Conservation (phyloP, 768 basidiomycete species). For the Saitozyma podzolica region DNA sequence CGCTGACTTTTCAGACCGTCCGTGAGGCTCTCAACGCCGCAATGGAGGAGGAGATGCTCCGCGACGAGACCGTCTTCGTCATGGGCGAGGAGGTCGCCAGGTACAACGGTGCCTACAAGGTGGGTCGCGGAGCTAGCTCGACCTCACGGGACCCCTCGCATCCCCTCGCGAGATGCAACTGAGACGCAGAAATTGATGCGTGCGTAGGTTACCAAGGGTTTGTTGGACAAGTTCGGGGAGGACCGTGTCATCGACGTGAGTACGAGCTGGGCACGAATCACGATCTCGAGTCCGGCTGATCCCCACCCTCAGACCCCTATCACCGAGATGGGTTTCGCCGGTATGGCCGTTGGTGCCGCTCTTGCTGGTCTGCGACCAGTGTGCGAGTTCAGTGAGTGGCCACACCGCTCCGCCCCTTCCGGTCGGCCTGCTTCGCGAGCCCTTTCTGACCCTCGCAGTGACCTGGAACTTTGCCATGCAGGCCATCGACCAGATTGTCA, state of each 20-base stretch:
- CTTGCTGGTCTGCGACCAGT: slow-evolving; percentile 91
- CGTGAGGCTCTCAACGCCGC: slow-evolving; percentile 96
- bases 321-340: slow-evolving; percentile 98
- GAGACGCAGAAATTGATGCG: slow-evolving; percentile 1
- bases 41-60: slow-evolving; percentile 99
- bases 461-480: slow-evolving; percentile 99
- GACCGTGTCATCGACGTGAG: slow-evolving; percentile 86
- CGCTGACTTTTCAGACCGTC: slow-evolving; percentile 64
- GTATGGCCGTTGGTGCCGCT: slow-evolving; percentile 90
- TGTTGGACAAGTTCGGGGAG: slow-evolving; percentile 98
- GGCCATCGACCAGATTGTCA: slow-evolving; percentile 99
- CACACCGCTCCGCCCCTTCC: background rate
- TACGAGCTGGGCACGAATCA: background rate
- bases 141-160: background rate
- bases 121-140: slow-evolving; percentile 10
- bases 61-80: slow-evolving; percentile 91
- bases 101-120: slow-evolving; percentile 68
- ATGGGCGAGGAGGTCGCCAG: slow-evolving; percentile 97
- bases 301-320: slow-evolving; percentile 43
- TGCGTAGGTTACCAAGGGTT: slow-evolving; percentile 87
- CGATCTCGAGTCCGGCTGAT: background rate
- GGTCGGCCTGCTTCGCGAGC: background rate
- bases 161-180: background rate
- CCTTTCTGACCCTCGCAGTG: slow-evolving; percentile 55
- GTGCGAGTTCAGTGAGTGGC: slow-evolving; percentile 78